Base-by-base conservation (phyloP, 2,329 filamentous ascomycete genomes). In the Apiospora malaysiana region DNA sequence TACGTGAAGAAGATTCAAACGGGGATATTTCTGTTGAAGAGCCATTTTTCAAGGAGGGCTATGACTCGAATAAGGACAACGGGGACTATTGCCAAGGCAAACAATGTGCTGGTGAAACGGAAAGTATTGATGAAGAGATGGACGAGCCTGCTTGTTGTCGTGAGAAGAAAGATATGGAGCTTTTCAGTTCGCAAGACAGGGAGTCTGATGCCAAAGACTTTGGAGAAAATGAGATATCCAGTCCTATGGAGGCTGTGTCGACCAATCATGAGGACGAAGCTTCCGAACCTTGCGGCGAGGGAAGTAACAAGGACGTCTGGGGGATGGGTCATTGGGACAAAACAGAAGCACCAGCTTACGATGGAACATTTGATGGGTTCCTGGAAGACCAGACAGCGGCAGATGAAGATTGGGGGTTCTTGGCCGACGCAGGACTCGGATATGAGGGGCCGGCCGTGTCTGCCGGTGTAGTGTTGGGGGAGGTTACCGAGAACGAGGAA, bases 61-160 rank as follows among this genome's bases (percentile, higher is more conserved):
- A 10, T 42, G 63, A 16, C n/a, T n/a, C n/a, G n/a, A n/a, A n/a
- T 14, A 2, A 45, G 37, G 5, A 14, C n/a, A 6, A 32, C 6
- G 6, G 5, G 25, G 25, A 59, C 14, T 2, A 21, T 14, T 27
- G 21, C 12, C 1, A 8, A 8, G 37, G 32, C 42, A 9, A 16
- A 9, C 2, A 10, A 10, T 67, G 65, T 46, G 42, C 4, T 18
- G 23, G 23, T 1, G 42, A 46, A 12, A 32, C 3, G 2, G 66
- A 46, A 47, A 67, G 66, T 7, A 42, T 67, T 1, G 66, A 67
- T 47, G 42, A 67, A 46, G 23, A 5, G 16, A 47, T 47, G 66
- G 42, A 67, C 3, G 66, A 32, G 43, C 66, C 66, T 1, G 23
- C 2, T 9, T 46, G 66, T 14, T 47, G 66, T 47, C 8, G 18